These are phyloP conservation scores for Fusarium xylarioides DNA, from an alignment of 2,329 filamentous ascomycete species.

Conservation along the genomic window DNA sequence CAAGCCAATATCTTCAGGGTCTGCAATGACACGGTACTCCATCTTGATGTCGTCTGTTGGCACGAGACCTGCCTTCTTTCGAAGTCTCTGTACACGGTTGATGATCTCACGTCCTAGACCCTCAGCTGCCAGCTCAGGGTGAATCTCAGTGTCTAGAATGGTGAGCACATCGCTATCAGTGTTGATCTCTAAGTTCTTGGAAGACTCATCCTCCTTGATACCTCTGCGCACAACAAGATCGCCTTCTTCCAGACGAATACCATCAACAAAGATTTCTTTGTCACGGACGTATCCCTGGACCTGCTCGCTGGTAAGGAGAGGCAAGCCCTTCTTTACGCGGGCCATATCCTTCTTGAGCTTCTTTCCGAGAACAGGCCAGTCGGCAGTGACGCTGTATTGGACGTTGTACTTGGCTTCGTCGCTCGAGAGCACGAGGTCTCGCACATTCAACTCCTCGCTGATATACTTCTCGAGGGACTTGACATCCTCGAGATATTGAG, in stretches of 20 bases:
- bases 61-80: conserved; percentile 92
- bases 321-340: conserved; percentile 90
- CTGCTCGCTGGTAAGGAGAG: conserved; percentile 78
- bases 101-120: conserved; percentile 92
- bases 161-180: conserved; percentile 90
- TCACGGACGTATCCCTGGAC: conserved; percentile 80
- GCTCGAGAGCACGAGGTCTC: conserved; percentile 82
- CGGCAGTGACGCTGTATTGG: conserved; percentile 86
- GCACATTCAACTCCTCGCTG: conserved; percentile 88
- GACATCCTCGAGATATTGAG: conserved; percentile 86
- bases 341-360: conserved; percentile 96
- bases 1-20: conserved; percentile 80
- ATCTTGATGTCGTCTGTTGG: conserved; percentile 96
- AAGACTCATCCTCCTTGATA: conserved; percentile 75
- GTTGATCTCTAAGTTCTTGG: conserved; percentile 83
- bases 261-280: conserved; percentile 82
- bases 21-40: conserved; percentile 84
- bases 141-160: conserved; percentile 83
- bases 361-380: conserved; percentile 95
- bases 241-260: conserved; percentile 81
- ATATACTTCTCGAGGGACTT: conserved; percentile 89
- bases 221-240: conserved; percentile 83
- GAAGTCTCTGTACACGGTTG: conserved; percentile 88
- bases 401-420: conserved; percentile 94
- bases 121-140: conserved; percentile 87